A percentile compares a stretch with the other conserved stretches of the same genome.
These are phyloP conservation scores for Schizophyllum amplum DNA, from an alignment of 1,284 basidiomycete genomes.

Conservation along the genomic window DNA sequence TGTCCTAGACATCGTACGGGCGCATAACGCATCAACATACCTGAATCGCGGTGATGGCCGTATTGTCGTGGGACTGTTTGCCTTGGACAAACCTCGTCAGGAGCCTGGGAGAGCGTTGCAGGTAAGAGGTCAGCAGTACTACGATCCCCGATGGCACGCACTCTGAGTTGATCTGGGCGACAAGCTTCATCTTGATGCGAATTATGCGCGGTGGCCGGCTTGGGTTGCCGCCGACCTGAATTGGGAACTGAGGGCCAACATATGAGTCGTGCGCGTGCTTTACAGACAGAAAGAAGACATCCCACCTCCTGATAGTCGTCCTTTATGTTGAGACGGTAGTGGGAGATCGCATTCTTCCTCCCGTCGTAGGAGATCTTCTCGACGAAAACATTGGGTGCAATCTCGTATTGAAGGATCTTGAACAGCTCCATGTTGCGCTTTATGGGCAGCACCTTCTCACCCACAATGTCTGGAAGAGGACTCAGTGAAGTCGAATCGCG, in stretches of 20 bases:
- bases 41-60: conserved; percentile 65
- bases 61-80: conserved; percentile 60
- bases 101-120: conserved; percentile 37
- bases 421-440: conserved; percentile 63
- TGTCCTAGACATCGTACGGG: background rate
- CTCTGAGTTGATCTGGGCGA: conserved; percentile 72
- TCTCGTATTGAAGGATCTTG: conserved; percentile 43
- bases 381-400: conserved; percentile 50
- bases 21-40: conserved; percentile 28
- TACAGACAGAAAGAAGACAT: too few species aligned
- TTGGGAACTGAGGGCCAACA: too few species aligned
- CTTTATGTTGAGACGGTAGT: conserved; percentile 9
- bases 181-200: conserved; percentile 16
- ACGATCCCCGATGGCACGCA: conserved; percentile 22
- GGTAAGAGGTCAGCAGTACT: conserved; percentile 4
- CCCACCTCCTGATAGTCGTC: too few species aligned
- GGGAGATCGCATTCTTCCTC: conserved; percentile 66
- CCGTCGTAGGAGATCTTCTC: conserved; percentile 65
- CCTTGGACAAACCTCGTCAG: conserved; percentile 58
- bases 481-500: background rate
- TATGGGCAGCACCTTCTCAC: conserved; percentile 58
- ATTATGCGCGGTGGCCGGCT: too few species aligned
- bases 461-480: conserved; percentile 44
- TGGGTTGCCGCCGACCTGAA: too few species aligned
- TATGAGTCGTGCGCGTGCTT: too few species aligned